Evolutionary conservation across 1,139 yeast genomes (phyloP).

Genomic region (Taphrina communis): DNA sequence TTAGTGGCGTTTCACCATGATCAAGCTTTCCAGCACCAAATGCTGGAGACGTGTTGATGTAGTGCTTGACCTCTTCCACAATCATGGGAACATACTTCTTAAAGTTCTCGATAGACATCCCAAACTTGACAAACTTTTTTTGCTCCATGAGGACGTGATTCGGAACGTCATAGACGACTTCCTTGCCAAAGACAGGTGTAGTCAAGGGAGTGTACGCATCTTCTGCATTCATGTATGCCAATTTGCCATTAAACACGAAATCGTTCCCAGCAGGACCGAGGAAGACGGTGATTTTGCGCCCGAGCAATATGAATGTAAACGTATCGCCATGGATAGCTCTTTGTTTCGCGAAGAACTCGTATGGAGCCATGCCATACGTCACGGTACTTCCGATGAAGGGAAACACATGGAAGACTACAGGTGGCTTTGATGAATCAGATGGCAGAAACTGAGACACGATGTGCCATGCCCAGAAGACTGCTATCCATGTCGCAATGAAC

Average conservation of each 20-base stretch:
- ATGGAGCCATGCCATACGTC: conserved; percentile 88
- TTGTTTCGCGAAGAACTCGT: conserved; percentile 67
- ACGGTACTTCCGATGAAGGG: conserved; percentile 97
- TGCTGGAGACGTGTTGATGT: conserved; percentile 61
- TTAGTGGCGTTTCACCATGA: conserved; percentile 68
- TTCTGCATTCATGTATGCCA: conserved; percentile 91
- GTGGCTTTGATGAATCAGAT: conserved; percentile 65
- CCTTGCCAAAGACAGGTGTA: conserved; percentile 96
- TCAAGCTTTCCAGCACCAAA: conserved; percentile 53
- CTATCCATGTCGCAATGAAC: conserved; percentile 34
- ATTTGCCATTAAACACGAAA: conserved; percentile 88
- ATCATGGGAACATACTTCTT: conserved; percentile 85
- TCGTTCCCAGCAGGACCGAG: conserved; percentile 98
- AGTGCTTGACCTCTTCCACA: conserved; percentile 72
- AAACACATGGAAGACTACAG: conserved; percentile 87
- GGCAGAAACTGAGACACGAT: conserved; percentile 40
- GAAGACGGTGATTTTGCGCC: conserved; percentile 92
- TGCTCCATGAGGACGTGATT: conserved; percentile 95
- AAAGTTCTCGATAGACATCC: conserved; percentile 85
- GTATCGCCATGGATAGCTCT: conserved; percentile 72
- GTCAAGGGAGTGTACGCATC: conserved; percentile 94
- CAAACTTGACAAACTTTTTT: conserved; percentile 91
- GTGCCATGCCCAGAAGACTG: conserved; percentile 40
- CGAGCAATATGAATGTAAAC: conserved; percentile 84
- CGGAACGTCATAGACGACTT: conserved; percentile 96